These are phyloP conservation scores for Lactarius trivialis DNA, from an alignment of 768 basidiomycete genomes.

Conservation along the genomic window DNA sequence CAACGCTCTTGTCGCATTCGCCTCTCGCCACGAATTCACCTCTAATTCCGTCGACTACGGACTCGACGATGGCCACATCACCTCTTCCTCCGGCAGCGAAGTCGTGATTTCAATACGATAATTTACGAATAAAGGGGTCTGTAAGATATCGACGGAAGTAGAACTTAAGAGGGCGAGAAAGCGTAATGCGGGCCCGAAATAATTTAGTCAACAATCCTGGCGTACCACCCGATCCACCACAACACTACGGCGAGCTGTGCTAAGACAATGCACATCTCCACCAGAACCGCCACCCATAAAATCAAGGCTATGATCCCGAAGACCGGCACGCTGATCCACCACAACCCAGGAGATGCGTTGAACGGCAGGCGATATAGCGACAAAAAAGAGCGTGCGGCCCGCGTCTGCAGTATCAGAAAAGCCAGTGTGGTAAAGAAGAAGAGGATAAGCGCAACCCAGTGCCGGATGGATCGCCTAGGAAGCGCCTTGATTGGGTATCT, in stretches of 20 bases:
- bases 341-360: conserved; percentile 54
- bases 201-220: conserved; percentile 42
- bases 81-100: not conserved
- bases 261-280: conserved; percentile 51
- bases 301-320: conserved; percentile 59
- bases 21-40: conserved; percentile 16
- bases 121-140: conserved; percentile 15
- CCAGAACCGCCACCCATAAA: conserved; percentile 59
- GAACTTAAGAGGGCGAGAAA: conserved; percentile 7
- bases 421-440: conserved; percentile 45
- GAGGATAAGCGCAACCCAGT: conserved; percentile 57
- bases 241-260: conserved; percentile 50
- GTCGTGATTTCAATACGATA: conserved; percentile 15
- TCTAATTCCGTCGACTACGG: conserved; percentile 13
- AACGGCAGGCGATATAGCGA: conserved; percentile 48
- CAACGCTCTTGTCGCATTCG: conserved; percentile 1
- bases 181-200: not conserved
- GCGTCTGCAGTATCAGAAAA: conserved; percentile 48
- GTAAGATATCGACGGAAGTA: conserved; percentile 4
- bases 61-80: not conserved
- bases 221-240: conserved; percentile 75
- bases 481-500: conserved; percentile 53
- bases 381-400: conserved; percentile 51
- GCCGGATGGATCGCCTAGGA: conserved; percentile 57
- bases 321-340: conserved; percentile 57